These are phyloP conservation scores for Rhizophagus sp. DNA, from an alignment of 192 early-diverging fungal species.

Conservation along the genomic window DNA sequence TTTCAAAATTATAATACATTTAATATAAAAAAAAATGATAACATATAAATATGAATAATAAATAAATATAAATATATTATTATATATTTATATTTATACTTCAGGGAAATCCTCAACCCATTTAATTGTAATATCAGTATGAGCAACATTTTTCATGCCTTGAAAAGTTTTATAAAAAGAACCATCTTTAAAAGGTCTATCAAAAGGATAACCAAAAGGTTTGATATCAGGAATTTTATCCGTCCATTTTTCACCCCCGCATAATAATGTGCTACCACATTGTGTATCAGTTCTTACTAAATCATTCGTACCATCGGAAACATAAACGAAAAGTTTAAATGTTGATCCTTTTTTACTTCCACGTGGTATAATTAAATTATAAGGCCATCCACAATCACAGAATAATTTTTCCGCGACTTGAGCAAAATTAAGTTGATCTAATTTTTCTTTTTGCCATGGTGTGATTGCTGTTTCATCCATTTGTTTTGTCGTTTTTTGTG, in stretches of 20 bases:
- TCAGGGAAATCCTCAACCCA: conserved; percentile 1
- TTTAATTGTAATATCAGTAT: conserved; percentile 1
- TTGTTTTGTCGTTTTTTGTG: neutral
- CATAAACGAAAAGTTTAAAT: conserved; percentile 7
- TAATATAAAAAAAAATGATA: too few relatives aligned
- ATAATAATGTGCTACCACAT: neutral
- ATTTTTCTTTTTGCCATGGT: neutral
- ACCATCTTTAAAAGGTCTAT: conserved; percentile 16
- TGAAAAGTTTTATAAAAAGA: conserved; percentile 13
- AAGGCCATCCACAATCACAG: conserved; percentile 16
- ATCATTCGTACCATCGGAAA: conserved; percentile 17
- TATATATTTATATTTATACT: neutral
- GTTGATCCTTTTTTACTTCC: conserved; percentile 4
- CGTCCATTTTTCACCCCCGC: neutral
- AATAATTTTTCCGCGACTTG: neutral
- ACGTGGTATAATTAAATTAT: conserved; percentile 9
- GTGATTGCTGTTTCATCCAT: neutral
- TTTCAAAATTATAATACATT: too few relatives aligned
- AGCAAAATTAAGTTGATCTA: neutral
- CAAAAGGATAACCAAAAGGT: conserved; percentile 16
- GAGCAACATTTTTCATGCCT: conserved; percentile 5
- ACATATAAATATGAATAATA: too few relatives aligned
- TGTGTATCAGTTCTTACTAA: neutral
- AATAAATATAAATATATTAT: too few relatives aligned
- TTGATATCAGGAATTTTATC: conserved; percentile 12